Evolutionary conservation across 2,329 filamentous ascomycete genomes (phyloP).

Genomic region (Apiospora aurea): DNA sequence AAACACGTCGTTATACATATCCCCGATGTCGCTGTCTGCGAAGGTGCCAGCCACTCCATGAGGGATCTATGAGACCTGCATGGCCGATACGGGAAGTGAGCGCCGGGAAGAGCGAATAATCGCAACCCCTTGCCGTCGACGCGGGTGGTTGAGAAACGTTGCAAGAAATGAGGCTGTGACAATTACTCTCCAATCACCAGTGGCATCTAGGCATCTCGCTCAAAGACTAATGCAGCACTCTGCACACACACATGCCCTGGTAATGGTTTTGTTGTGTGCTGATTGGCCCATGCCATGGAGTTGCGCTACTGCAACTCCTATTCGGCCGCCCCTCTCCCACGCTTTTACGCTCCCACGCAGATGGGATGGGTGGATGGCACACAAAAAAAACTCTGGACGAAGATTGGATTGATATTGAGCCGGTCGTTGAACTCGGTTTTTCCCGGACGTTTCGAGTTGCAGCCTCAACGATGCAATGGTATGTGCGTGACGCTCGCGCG

Average conservation of each 20-base stretch:
- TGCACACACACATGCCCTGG: neutral
- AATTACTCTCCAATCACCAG: slow-evolving; percentile 13
- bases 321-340: slow-evolving; percentile 7
- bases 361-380: neutral
- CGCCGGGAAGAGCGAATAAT: neutral
- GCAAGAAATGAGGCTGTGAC: slow-evolving; percentile 16
- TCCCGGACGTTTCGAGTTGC: slow-evolving; percentile 13
- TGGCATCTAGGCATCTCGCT: neutral
- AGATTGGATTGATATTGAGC: neutral
- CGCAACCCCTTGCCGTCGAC: slow-evolving; percentile 8
- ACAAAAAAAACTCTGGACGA: neutral
- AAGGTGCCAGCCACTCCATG: neutral
- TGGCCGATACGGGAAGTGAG: slow-evolving; percentile 6
- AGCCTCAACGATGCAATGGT: slow-evolving; percentile 1
- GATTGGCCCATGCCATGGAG: neutral
- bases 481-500: neutral
- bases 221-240: slow-evolving; percentile 8
- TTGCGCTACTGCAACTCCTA: slow-evolving; percentile 21
- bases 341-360: neutral
- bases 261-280: neutral
- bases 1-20: slow-evolving; percentile 14
- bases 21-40: neutral
- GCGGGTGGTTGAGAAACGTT: slow-evolving; percentile 19
- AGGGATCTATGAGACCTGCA: slow-evolving; percentile 13
- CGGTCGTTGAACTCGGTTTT: neutral